Evolutionary conservation across 164 flowering plant species (phyloP).

Genomic region (Vitis rupestris): DNA sequence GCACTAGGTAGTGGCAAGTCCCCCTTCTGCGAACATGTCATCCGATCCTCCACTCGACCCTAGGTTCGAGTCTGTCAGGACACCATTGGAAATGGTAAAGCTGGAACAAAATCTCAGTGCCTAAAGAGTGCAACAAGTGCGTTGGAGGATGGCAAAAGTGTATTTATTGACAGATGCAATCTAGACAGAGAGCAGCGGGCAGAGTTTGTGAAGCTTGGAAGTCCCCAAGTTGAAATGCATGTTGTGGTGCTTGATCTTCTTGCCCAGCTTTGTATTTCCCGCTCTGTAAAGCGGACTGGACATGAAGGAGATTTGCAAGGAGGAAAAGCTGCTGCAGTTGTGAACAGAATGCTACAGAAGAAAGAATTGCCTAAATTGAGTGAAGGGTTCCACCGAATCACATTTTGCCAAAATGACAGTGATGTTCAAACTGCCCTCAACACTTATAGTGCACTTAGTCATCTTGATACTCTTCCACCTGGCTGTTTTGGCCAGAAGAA

Average conservation of each 20-base stretch:
- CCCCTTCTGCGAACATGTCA: constrained; percentile 73
- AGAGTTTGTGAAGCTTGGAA: constrained; percentile 78
- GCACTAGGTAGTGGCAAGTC: constrained; percentile 95
- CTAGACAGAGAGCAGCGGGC: constrained; percentile 76
- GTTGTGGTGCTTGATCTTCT: constrained; percentile 95
- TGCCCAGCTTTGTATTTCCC: constrained; percentile 80
- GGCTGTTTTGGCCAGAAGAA: constrained; percentile 83
- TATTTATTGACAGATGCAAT: constrained; percentile 91
- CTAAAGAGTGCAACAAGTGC: constrained; percentile 60
- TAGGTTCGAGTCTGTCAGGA: constrained; percentile 96
- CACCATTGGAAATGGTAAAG: constrained; percentile 78
- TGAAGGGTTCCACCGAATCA: constrained; percentile 86
- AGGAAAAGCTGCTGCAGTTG: constrained; percentile 95
- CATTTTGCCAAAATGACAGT: constrained; percentile 67
- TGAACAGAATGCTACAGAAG: constrained; percentile 87
- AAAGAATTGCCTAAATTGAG: constrained; percentile 78
- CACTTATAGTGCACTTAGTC: constrained; percentile 57
- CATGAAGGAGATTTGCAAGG: constrained; percentile 98
- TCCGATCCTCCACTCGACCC: constrained; percentile 47
- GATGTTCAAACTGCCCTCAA: constrained; percentile 67
- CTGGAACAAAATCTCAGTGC: constrained; percentile 83
- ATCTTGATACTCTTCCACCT: constrained; percentile 59
- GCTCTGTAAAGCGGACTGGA: constrained; percentile 74
- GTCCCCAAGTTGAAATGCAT: constrained; percentile 61
- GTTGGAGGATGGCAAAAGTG: constrained; percentile 67